A percentile compares a stretch with the other conserved stretches of the same genome.
These are phyloP conservation scores for Phytophthora ramorum DNA, from an alignment of 352 stramenopile genomes.

Conservation along the genomic window DNA sequence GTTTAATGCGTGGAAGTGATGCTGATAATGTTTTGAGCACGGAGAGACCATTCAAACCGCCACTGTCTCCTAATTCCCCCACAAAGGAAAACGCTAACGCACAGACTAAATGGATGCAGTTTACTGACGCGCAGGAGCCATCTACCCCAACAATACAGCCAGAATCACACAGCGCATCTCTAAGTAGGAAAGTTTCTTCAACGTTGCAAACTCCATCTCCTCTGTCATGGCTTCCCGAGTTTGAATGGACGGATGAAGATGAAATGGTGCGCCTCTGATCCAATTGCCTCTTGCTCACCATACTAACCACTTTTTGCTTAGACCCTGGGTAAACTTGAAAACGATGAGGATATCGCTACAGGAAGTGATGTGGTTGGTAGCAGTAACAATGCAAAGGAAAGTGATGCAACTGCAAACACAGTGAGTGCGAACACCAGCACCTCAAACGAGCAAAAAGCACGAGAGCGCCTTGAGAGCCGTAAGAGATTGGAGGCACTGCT, in stretches of 20 bases:
- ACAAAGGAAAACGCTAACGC: neutral
- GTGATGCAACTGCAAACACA: neutral
- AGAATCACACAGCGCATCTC: neutral
- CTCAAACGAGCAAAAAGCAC: conserved; percentile 32
- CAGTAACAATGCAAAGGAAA: conserved; percentile 3
- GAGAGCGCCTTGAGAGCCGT: conserved; percentile 48
- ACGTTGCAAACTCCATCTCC: conserved; percentile 14
- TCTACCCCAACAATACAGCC: neutral
- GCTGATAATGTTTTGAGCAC: neutral
- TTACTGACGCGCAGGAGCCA: neutral
- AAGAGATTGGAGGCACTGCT: conserved; percentile 52
- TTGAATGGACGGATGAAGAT: conserved; percentile 67
- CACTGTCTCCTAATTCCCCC: neutral
- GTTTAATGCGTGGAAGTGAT: conserved; percentile 7
- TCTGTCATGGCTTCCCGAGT: conserved; percentile 41
- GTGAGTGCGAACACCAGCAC: conserved; percentile 5
- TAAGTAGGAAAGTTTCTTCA: neutral
- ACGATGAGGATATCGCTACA: conserved; percentile 5
- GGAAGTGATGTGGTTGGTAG: neutral
- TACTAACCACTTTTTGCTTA: conserved; percentile 7
- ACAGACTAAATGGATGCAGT: neutral
- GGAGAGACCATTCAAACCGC: neutral
- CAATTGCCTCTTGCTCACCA: neutral
- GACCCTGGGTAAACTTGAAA: conserved; percentile 46
- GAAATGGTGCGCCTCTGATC: conserved; percentile 43